Percentiles rank a stretch among this genome's conserved stretches.
Evolutionary conservation across 2,329 filamentous ascomycete species (phyloP).

Genomic region (Nigrograna mackinnonii): DNA sequence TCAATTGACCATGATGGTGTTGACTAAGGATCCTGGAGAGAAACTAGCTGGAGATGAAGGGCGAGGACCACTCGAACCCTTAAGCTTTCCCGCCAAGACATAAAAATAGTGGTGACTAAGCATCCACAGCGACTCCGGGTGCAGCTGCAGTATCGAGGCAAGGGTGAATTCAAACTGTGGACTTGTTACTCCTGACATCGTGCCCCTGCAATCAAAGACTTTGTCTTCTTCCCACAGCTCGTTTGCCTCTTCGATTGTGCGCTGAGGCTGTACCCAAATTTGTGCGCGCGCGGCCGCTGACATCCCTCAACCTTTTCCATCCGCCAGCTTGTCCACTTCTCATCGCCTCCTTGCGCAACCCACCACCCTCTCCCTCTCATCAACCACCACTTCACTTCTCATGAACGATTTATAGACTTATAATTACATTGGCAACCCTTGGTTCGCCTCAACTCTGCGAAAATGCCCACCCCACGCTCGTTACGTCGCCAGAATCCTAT

Average conservation of each 20-base stretch:
- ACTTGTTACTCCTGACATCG: slow-evolving; percentile 21
- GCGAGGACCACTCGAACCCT: too few species aligned
- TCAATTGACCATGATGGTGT: slow-evolving; percentile 31
- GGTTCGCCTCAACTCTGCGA: slow-evolving; percentile 32
- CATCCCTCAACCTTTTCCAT: background rate
- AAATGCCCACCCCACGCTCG: slow-evolving; percentile 64
- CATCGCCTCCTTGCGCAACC: slow-evolving; percentile 27
- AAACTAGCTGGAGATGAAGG: background rate
- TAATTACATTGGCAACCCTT: slow-evolving; percentile 29
- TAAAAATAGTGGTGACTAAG: too few species aligned
- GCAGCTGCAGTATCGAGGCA: too few species aligned
- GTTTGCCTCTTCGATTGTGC: background rate
- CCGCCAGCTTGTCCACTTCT: slow-evolving; percentile 33
- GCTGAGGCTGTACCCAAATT: too few species aligned
- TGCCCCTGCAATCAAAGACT: slow-evolving; percentile 1
- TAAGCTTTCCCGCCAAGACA: too few species aligned
- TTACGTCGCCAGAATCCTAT: slow-evolving; percentile 80
- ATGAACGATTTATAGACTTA: slow-evolving; percentile 35
- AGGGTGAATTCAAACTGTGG: slow-evolving; percentile 3
- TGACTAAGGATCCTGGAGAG: too few species aligned
- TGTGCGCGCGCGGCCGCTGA: too few species aligned
- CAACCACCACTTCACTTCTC: slow-evolving; percentile 25
- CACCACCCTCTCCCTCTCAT: slow-evolving; percentile 2
- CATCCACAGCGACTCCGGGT: too few species aligned
- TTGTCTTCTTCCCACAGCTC: background rate